A percentile compares a stretch with the other conserved stretches of the same genome.
phyloP scores from a whole-genome alignment of 768 basidiomycete species.

The Boletus coccyginus region DNA sequence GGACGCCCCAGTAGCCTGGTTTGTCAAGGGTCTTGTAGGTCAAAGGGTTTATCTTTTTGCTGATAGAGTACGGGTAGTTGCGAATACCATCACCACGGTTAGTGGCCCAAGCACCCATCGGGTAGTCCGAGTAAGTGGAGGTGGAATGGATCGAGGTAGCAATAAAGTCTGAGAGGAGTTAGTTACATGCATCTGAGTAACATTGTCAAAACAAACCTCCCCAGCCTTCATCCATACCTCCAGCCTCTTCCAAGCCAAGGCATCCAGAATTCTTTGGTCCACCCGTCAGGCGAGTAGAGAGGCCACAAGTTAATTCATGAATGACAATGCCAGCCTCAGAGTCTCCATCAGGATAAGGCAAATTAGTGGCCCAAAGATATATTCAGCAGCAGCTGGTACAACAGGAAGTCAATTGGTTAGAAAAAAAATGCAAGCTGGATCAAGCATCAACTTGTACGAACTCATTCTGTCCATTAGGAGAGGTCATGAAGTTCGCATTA shows the following conservation, averaged over 20 bases:
- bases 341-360: conserved; percentile 92
- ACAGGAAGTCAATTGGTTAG: neutral
- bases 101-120: conserved; percentile 96
- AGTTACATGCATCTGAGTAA: neutral
- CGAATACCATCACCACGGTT: conserved; percentile 76
- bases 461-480: conserved; percentile 81
- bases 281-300: conserved; percentile 92
- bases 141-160: conserved; percentile 85
- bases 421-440: neutral
- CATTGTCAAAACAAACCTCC: conserved; percentile 47
- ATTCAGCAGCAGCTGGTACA: conserved; percentile 71
- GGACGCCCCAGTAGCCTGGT: conserved; percentile 91
- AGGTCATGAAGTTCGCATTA: conserved; percentile 90
- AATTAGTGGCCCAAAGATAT: conserved; percentile 93
- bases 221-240: conserved; percentile 99
- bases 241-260: conserved; percentile 92
- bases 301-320: conserved; percentile 83
- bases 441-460: conserved; percentile 9
- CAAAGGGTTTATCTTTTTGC: conserved; percentile 77
- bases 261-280: conserved; percentile 92
- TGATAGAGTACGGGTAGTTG: conserved; percentile 84
- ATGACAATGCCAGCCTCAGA: conserved; percentile 97
- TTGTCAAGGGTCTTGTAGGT: conserved; percentile 94
- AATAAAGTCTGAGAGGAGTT: conserved; percentile 56
- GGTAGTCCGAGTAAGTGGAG: conserved; percentile 66